Percentiles rank a stretch among this genome's conserved stretches.
Evolutionary conservation across 495 filamentous ascomycete genomes (phyloP).

Genomic region (Penicillium malachiteum): DNA sequence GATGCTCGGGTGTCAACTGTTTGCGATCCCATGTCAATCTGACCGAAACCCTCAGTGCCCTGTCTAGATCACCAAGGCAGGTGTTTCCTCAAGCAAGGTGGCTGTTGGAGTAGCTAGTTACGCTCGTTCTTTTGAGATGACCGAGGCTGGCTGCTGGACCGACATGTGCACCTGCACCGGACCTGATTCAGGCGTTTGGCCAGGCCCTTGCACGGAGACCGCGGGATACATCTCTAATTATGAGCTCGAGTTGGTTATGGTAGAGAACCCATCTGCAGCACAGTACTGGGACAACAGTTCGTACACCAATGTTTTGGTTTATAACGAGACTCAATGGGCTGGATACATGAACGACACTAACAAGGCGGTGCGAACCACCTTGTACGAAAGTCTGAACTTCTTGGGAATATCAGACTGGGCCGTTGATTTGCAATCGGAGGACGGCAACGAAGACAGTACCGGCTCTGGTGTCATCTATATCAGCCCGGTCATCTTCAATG

Average conservation of each 20-base stretch:
- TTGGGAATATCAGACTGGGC: slow-evolving; percentile 44
- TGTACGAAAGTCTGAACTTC: slow-evolving; percentile 31
- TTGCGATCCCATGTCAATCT: slow-evolving; percentile 38
- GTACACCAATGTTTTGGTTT: slow-evolving; percentile 42
- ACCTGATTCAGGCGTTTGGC: not conserved
- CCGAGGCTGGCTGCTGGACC: slow-evolving; percentile 9
- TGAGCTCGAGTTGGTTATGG: not conserved
- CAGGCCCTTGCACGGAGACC: slow-evolving; percentile 21
- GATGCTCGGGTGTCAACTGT: slow-evolving; percentile 15
- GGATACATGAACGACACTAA: slow-evolving; percentile 37
- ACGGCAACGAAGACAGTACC: too few species aligned
- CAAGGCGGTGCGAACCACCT: slow-evolving; percentile 13
- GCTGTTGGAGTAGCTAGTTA: slow-evolving; percentile 40
- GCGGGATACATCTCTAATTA: slow-evolving; percentile 20
- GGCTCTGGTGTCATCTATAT: too few species aligned
- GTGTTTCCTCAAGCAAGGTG: slow-evolving; percentile 32
- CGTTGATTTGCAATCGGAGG: slow-evolving; percentile 16
- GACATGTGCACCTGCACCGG: slow-evolving; percentile 2
- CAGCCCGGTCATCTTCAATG: too few species aligned
- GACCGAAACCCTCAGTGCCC: slow-evolving; percentile 36
- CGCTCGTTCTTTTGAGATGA: slow-evolving; percentile 41
- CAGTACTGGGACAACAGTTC: slow-evolving; percentile 7
- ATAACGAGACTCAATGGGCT: slow-evolving; percentile 43
- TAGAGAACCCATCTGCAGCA: not conserved
- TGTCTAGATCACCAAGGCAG: slow-evolving; percentile 46